Evolutionary conservation across 148 eudicot species (phyloP), one percentile per base, ranked within the genome.

Genomic region (Arctostaphylos glauca): DNA sequence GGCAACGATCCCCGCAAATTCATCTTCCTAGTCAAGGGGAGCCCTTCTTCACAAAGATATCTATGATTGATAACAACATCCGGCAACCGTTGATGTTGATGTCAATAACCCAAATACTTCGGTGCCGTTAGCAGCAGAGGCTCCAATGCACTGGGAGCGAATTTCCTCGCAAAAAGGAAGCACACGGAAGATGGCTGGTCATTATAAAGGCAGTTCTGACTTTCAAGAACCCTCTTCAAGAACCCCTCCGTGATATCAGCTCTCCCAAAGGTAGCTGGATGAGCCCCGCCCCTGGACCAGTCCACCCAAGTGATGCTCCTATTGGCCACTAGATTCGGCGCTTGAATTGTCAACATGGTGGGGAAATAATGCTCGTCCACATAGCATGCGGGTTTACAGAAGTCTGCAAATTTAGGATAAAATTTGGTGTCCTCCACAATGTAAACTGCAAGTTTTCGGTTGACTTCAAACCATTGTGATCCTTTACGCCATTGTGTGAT

Each of bases 241-340:
- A 85, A 85, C 16, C 16, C 12, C 25, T 52, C 66, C 0, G 76
- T 79, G 31, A 86, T 80, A 80, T 86, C 85, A 2, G 70, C 46
- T 71, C 73, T 74, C 47, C 85, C 83, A 80, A 83, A 83, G 14
- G 83, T 80, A 74, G 82, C 85, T 10, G 88, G 88, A 56, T 86
- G 88, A 54, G 83, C 18, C 76, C 88, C 88, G 14, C 88, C 88
- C 71, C 85, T 79, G 3, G 88, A 86, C 88, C 85, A 86, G 78
- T 86, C 85, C 12, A 79, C 85, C 83, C 83, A 74, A 67, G 88
- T 86, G 62, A 86, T 9, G 48, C 83, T 86, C 54, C 85, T 80
- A 5, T 86, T 86, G 9, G 88, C 87, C 18, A 85, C 31, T 38
- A 78, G 76, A 54, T 83, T 74, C 31, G 85, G 77, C 10, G 83